A percentile compares a stretch with the other conserved stretches of the same genome.
These are phyloP conservation scores for Rhypophila decipiens DNA, from an alignment of 495 filamentous ascomycete species.

Conservation along the genomic window DNA sequence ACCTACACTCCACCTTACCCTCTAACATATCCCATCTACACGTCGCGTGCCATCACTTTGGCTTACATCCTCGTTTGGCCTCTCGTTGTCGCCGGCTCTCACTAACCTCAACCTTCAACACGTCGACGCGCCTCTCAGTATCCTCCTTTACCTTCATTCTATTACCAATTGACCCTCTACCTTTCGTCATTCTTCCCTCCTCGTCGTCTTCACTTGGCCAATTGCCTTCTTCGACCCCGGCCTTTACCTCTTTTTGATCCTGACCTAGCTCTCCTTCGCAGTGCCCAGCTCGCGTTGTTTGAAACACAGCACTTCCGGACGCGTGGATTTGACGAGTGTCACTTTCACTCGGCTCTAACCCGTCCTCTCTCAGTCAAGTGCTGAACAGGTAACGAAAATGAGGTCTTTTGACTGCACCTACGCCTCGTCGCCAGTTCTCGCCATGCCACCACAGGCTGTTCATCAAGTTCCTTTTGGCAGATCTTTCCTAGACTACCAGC, in stretches of 20 bases:
- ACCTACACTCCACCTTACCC: slow-evolving; percentile 3
- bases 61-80: slow-evolving; percentile 6
- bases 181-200: not conserved
- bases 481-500: slow-evolving; percentile 33
- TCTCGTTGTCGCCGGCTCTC: slow-evolving; percentile 6
- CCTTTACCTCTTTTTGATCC: slow-evolving; percentile 3
- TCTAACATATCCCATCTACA: not conserved
- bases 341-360: slow-evolving; percentile 19
- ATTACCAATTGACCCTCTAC: slow-evolving; percentile 2
- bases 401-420: slow-evolving; percentile 40
- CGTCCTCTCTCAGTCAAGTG: slow-evolving; percentile 17
- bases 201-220: slow-evolving; percentile 17
- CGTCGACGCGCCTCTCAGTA: slow-evolving; percentile 8
- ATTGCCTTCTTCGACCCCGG: slow-evolving; percentile 14
- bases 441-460: slow-evolving; percentile 40
- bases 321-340: slow-evolving; percentile 18
- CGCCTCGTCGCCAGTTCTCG: slow-evolving; percentile 45
- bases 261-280: not conserved
- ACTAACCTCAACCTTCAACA: slow-evolving; percentile 10
- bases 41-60: not conserved
- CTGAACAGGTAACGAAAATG: slow-evolving; percentile 35
- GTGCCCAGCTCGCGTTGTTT: not conserved
- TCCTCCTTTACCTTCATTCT: slow-evolving; percentile 5
- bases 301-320: slow-evolving; percentile 8
- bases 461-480: slow-evolving; percentile 41